Evolutionary conservation across 208 protist genomes (phyloP), one percentile per base, ranked within the genome.

Genomic region (Leishmania braziliensis): DNA sequence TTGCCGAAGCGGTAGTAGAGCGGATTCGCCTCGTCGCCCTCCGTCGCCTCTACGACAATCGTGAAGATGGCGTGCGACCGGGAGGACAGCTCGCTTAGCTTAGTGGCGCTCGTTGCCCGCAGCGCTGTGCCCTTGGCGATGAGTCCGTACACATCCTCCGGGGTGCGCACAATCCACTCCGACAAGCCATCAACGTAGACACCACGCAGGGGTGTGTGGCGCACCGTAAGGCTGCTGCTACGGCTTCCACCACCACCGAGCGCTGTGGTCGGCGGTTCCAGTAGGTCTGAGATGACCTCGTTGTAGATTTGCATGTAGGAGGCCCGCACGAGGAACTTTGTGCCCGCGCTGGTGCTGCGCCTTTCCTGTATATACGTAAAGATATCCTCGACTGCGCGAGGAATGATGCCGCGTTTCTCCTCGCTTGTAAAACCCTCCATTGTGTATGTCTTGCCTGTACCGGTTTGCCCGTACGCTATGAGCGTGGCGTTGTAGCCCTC

Each of bases 11-110:
- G 85, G 33, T 85, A 84, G 8, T 68, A 78, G 23, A 91, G 86
- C 78, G 93, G 86, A 66, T 77, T 81, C 65, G 93, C 60, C 77
- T 83, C 75, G 75, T 91, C 83, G 20, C 79, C 86, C 62, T 93
- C 85, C 75, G 88, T 88, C 39, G 86, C 83, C 77, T 95, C 89
- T 50, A 97, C 89, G 26, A 90, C 80, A 29, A 97, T 85, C 0
- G 87, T 94, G 80, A 99, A 95, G 70, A 99, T 98, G 39, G 98
- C 98, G 87, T 99, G 99, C 14, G 98, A 99, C 58, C 98, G 92
- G 29, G 91, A 98, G 36, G 95, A 99, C 12, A 95, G 79, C 36
- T 98, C 91, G 86, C 99, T 99, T 88, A 99, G 95, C 72, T 90
- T 86, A 4, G 98, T 99, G 16, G 87, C 70, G 10, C 88, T 94